A percentile compares a stretch with the other conserved stretches of the same genome.
Evolutionary conservation across 352 stramenopile genomes (phyloP).

Genomic region (Thraustochytrium striatum): DNA sequence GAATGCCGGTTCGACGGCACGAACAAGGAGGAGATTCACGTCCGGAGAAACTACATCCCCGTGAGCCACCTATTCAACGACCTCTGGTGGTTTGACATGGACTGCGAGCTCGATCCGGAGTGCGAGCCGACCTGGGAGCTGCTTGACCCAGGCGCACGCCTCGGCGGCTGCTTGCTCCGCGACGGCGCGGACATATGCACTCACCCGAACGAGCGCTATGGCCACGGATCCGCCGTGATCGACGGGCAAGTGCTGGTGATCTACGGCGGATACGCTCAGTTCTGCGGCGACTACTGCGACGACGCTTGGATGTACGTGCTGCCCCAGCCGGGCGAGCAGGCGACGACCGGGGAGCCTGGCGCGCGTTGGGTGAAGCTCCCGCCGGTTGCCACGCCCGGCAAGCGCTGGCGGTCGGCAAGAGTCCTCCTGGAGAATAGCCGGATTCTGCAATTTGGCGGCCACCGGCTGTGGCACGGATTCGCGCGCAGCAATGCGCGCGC

Average conservation of each 20-base stretch:
- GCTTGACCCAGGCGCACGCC: constrained; percentile 73
- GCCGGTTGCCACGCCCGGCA: constrained; percentile 67
- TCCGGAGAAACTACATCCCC: constrained; percentile 62
- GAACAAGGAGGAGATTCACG: constrained; percentile 55
- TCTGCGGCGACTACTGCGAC: constrained; percentile 91
- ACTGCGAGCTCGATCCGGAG: constrained; percentile 70
- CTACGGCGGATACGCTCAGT: constrained; percentile 83
- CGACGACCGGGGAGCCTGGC: background rate
- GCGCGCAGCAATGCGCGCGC: constrained; percentile 73
- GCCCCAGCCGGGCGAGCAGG: background rate
- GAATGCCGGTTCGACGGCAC: constrained; percentile 53
- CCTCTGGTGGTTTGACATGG: constrained; percentile 89
- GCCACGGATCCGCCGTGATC: constrained; percentile 79
- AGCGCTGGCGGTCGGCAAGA: constrained; percentile 85
- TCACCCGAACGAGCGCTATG: constrained; percentile 77
- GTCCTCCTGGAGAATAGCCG: constrained; percentile 58
- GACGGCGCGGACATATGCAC: constrained; percentile 76
- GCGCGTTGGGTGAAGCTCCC: constrained; percentile 64
- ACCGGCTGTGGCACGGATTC: constrained; percentile 91
- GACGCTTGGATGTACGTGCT: constrained; percentile 93
- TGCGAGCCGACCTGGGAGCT: constrained; percentile 75
- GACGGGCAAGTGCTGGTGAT: constrained; percentile 80
- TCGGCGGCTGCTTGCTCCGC: constrained; percentile 81
- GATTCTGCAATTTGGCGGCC: constrained; percentile 78
- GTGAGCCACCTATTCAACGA: constrained; percentile 90